A percentile compares a stretch with the other conserved stretches of the same genome.
phyloP scores from a whole-genome alignment of 306 rosid species.

The Pterocarpus macrocarpus region DNA sequence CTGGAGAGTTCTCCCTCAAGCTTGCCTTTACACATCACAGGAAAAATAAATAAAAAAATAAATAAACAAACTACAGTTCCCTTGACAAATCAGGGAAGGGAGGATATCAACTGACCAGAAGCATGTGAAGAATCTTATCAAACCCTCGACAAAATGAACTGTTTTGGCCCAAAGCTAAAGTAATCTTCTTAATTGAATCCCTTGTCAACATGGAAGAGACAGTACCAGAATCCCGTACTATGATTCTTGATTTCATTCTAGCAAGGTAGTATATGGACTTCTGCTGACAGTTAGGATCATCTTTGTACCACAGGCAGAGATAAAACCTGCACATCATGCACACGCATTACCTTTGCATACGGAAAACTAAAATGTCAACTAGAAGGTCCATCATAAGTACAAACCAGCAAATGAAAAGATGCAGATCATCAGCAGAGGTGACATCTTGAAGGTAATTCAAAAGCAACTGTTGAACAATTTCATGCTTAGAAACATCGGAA shows the following conservation, averaged over 20 bases:
- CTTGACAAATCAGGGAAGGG: constrained; percentile 37
- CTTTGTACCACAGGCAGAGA: constrained; percentile 94
- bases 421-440: constrained; percentile 82
- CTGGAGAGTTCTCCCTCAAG: constrained; percentile 91
- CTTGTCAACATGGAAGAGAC: constrained; percentile 72
- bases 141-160: constrained; percentile 95
- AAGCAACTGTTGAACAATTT: constrained; percentile 93
- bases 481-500: constrained; percentile 62
- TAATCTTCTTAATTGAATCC: constrained; percentile 80
- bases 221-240: constrained; percentile 81
- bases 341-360: constrained; percentile 42
- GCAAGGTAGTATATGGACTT: constrained; percentile 70
- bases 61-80: constrained; percentile 7
- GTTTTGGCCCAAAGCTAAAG: constrained; percentile 85
- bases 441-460: constrained; percentile 89
- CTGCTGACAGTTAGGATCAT: constrained; percentile 83
- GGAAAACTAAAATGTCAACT: constrained; percentile 38
- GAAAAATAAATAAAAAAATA: constrained; percentile 20
- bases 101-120: constrained; percentile 79
- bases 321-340: constrained; percentile 78
- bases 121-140: constrained; percentile 88
- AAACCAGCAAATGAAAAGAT: constrained; percentile 93
- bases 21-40: constrained; percentile 68
- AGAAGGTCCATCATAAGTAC: constrained; percentile 52
- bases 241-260: constrained; percentile 87